phyloP scores from a whole-genome alignment of 257 asterid genomes.

The Solanum stenotomum region DNA sequence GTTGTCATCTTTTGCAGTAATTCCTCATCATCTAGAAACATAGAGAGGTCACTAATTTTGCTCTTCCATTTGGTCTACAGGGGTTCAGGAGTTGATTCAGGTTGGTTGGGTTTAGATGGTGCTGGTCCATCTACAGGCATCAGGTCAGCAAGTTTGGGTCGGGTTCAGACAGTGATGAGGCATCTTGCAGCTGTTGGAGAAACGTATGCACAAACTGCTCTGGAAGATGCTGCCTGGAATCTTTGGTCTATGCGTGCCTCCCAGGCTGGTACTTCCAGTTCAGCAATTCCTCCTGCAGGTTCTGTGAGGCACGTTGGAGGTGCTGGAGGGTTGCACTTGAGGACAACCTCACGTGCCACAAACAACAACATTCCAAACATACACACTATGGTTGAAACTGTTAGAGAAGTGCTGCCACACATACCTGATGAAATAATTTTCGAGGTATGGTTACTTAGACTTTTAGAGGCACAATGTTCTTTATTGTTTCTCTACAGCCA shows the following conservation, averaged over 20 bases:
- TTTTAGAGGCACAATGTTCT: background rate
- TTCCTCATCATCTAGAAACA: background rate
- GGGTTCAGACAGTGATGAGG: conserved; percentile 89
- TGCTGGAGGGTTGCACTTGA: conserved; percentile 38
- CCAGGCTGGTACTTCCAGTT: conserved; percentile 61
- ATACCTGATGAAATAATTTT: conserved; percentile 63
- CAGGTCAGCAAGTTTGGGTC: conserved; percentile 44
- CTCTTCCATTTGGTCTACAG: conserved; percentile 10
- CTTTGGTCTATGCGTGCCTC: conserved; percentile 58
- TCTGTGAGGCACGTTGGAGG: conserved; percentile 26
- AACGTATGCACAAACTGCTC: conserved; percentile 65
- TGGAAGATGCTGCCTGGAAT: conserved; percentile 69
- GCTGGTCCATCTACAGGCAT: conserved; percentile 30
- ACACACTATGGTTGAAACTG: conserved; percentile 68
- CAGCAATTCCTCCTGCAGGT: conserved; percentile 31
- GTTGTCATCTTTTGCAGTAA: background rate
- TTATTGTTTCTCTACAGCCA: background rate
- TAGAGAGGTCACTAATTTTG: background rate
- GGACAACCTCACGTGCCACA: conserved; percentile 27
- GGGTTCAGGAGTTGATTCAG: conserved; percentile 49
- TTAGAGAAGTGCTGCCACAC: conserved; percentile 79
- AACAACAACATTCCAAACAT: conserved; percentile 45
- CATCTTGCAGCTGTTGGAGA: conserved; percentile 91
- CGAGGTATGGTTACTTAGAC: conserved; percentile 31
- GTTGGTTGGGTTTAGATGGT: conserved; percentile 67